These are phyloP conservation scores for Przewalskia tangutica DNA, from an alignment of 257 asterid species.

Conservation along the genomic window DNA sequence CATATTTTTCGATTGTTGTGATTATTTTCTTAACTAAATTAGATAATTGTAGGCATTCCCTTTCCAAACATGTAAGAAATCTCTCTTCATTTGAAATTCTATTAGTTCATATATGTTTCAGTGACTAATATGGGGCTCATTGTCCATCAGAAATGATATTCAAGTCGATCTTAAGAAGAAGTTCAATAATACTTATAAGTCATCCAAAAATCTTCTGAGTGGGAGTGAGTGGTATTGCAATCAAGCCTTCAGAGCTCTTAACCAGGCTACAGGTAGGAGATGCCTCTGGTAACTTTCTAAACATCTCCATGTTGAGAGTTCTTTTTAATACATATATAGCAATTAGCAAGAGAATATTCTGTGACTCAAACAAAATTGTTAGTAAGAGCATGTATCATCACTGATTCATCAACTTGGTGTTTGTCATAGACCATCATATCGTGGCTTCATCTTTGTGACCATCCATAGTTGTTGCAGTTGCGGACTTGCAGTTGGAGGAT, in stretches of 20 bases:
- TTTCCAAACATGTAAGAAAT: conserved; percentile 78
- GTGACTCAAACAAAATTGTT: not conserved
- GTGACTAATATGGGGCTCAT: conserved; percentile 14
- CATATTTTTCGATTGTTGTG: not conserved
- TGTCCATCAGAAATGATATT: conserved; percentile 51
- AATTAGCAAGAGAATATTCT: not conserved
- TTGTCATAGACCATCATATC: not conserved
- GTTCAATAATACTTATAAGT: conserved; percentile 59
- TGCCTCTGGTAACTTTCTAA: not conserved
- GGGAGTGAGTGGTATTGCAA: conserved; percentile 97
- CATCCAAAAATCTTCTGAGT: conserved; percentile 70
- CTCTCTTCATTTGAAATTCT: conserved; percentile 11
- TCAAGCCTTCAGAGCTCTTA: conserved; percentile 96
- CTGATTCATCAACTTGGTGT: not conserved
- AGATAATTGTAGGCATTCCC: conserved; percentile 95
- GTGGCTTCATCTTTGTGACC: not conserved
- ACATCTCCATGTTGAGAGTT: not conserved
- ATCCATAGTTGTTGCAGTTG: not conserved
- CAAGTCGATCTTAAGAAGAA: conserved; percentile 83
- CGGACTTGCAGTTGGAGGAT: not conserved
- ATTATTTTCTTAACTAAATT: conserved; percentile 46
- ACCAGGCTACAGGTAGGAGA: conserved; percentile 81
- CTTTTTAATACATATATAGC: not conserved
- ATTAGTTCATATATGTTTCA: conserved; percentile 8
- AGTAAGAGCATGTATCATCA: not conserved